phyloP scores from a whole-genome alignment of 495 filamentous ascomycete species.

The Recurvomyces mirabilis region DNA sequence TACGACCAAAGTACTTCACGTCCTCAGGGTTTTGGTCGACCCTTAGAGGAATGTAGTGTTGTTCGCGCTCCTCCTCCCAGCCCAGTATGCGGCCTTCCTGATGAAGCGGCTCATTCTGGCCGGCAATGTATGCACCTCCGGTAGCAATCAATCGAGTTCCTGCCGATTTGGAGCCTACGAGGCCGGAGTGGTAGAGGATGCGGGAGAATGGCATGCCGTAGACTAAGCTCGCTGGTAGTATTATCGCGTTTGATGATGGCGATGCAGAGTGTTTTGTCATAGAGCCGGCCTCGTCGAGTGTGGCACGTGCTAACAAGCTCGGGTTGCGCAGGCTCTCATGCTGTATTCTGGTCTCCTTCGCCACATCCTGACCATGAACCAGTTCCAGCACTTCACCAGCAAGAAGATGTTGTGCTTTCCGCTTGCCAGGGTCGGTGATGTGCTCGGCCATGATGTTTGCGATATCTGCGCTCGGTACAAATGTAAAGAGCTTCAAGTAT shows the following conservation, averaged over 20 bases:
- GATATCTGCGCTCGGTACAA: conserved; percentile 60
- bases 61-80: neutral
- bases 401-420: conserved; percentile 69
- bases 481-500: conserved; percentile 85
- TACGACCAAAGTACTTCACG: conserved; percentile 49
- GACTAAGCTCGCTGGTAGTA: conserved; percentile 11
- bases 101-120: neutral
- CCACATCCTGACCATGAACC: conserved; percentile 56
- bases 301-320: neutral
- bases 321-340: conserved; percentile 13
- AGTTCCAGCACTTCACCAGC: conserved; percentile 70
- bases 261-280: too few species aligned
- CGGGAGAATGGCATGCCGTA: conserved; percentile 10
- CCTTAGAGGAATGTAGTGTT: conserved; percentile 1
- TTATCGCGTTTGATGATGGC: neutral
- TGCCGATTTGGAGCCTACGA: conserved; percentile 14
- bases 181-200: conserved; percentile 15
- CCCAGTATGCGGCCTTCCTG: neutral
- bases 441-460: conserved; percentile 55
- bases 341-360: conserved; percentile 25
- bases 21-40: conserved; percentile 5
- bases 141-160: conserved; percentile 12
- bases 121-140: conserved; percentile 21
- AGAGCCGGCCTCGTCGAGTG: neutral
- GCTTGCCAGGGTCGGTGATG: conserved; percentile 48